phyloP scores from a whole-genome alignment of 768 basidiomycete genomes.

The Naganishia antarctica region DNA sequence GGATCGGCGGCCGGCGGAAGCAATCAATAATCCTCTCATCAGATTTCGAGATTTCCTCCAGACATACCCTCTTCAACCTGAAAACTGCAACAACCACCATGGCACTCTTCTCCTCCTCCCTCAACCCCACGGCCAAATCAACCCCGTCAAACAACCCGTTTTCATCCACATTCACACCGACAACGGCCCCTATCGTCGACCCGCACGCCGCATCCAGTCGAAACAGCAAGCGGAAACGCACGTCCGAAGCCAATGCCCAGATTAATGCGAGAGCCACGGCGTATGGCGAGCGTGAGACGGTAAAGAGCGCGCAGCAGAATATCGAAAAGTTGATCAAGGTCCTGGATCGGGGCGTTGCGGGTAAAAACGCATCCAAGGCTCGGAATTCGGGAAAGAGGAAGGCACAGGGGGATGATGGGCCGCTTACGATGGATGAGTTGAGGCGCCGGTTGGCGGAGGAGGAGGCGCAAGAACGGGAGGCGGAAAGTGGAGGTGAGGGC shows the following conservation, averaged over 20 bases:
- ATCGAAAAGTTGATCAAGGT: conserved; percentile 44
- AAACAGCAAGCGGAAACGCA: conserved; percentile 7
- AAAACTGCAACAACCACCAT: too few relatives aligned
- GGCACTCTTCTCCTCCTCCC: not conserved
- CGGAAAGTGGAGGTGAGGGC: not conserved
- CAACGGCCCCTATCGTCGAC: conserved; percentile 8
- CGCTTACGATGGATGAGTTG: conserved; percentile 1
- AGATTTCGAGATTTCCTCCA: too few relatives aligned
- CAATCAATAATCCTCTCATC: too few relatives aligned
- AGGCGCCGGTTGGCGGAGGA: conserved; percentile 7
- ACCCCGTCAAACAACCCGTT: too few relatives aligned
- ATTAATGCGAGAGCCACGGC: not conserved
- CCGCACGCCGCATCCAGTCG: not conserved
- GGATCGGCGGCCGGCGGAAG: too few relatives aligned
- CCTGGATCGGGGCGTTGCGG: conserved; percentile 34
- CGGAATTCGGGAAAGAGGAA: not conserved
- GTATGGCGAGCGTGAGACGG: conserved; percentile 27
- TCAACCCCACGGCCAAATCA: too few relatives aligned
- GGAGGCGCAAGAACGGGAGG: not conserved
- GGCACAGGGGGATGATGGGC: not conserved
- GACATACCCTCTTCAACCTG: too few relatives aligned
- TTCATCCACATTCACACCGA: conserved; percentile 4
- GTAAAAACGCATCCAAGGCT: not conserved
- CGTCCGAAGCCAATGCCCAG: conserved; percentile 4
- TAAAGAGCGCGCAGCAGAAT: conserved; percentile 38